Evolutionary conservation across 208 protist genomes (phyloP), one percentile per base, ranked within the genome.

Genomic region (Acanthamoeba triangularis): DNA sequence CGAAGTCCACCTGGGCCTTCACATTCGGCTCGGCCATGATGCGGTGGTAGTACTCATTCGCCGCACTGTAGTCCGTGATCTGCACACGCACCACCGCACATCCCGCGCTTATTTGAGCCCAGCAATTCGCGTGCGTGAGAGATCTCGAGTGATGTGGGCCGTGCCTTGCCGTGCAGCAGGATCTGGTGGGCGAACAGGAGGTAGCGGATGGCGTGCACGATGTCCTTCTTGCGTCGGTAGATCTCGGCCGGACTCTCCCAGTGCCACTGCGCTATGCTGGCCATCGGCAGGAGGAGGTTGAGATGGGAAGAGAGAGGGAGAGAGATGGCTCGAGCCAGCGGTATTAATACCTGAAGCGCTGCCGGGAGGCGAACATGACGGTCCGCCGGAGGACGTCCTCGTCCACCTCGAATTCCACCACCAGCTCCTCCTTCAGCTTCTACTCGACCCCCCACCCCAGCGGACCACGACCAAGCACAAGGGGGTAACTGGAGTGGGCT

Each of bases 301-400:
- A n/a, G n/a, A n/a, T n/a, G n/a, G n/a, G n/a, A n/a, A n/a, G n/a
- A n/a, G n/a, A n/a, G n/a, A n/a, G n/a, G n/a, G n/a, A n/a, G n/a
- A n/a, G 49, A 52, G 49, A 4, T 52, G 49, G 49, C 49, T 11
- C 7, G 49, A 52, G 49, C 11, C 4, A 11, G 49, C 11, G 11
- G 49, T 41, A 5, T 11, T 2, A 5, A 35, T 28, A 80, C 72
- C 72, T 80, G 30, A 87, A 87, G 7, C 78, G 78, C n/a, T 87
- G 78, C 7, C 78, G 78, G 44, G 78, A n/a, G 47, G 78, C 78
- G 47, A 87, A 87, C 78, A 87, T 87, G 78, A 87, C 49, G n/a
- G 47, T 87, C 1, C 78, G 78, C 28, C 78, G 78, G 13, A 87
- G 49, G 3, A 87, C 49, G 49, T 87, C 78, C 47, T 87, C 78